Percentiles rank a stretch among this genome's conserved stretches.
These are phyloP conservation scores for Pseudocercospora ulei DNA, from an alignment of 2,329 filamentous ascomycete genomes.

Conservation along the genomic window DNA sequence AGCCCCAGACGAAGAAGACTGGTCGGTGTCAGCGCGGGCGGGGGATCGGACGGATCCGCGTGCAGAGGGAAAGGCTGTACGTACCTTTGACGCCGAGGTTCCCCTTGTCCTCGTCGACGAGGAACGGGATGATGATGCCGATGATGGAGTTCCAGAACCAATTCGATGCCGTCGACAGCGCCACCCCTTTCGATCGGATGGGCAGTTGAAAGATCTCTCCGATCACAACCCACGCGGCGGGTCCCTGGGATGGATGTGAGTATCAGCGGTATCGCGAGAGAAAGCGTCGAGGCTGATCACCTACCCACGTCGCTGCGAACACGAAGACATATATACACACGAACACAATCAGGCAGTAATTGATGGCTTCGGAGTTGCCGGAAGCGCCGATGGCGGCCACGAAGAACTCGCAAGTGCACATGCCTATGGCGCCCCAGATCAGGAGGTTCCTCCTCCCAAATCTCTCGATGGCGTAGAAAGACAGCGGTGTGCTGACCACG, in stretches of 20 bases:
- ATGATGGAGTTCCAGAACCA: conserved; percentile 40
- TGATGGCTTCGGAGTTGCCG: conserved; percentile 44
- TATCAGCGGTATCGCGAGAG: not conserved
- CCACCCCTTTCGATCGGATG: conserved; percentile 51
- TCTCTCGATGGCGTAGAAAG: conserved; percentile 77
- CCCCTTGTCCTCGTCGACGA: conserved; percentile 52
- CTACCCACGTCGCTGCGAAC: conserved; percentile 70
- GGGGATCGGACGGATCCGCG: not conserved
- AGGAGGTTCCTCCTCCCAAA: conserved; percentile 73
- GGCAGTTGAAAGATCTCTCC: conserved; percentile 79
- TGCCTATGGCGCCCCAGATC: conserved; percentile 65
- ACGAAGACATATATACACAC: conserved; percentile 89
- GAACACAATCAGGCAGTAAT: conserved; percentile 59
- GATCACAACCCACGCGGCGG: conserved; percentile 54
- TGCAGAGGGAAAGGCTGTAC: too few relatives aligned
- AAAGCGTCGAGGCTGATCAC: conserved; percentile 1
- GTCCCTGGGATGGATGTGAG: conserved; percentile 42
- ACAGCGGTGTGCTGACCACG: conserved; percentile 72
- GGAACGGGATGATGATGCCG: conserved; percentile 63
- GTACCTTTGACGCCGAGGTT: conserved; percentile 38
- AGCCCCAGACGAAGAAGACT: conserved; percentile 43
- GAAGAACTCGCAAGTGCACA: conserved; percentile 78
- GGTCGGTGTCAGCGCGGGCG: not conserved
- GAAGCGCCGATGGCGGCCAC: conserved; percentile 53
- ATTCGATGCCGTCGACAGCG: conserved; percentile 76